phyloP scores from a whole-genome alignment of 805 yeast genomes.

The Grigorovia transvaalensis region DNA sequence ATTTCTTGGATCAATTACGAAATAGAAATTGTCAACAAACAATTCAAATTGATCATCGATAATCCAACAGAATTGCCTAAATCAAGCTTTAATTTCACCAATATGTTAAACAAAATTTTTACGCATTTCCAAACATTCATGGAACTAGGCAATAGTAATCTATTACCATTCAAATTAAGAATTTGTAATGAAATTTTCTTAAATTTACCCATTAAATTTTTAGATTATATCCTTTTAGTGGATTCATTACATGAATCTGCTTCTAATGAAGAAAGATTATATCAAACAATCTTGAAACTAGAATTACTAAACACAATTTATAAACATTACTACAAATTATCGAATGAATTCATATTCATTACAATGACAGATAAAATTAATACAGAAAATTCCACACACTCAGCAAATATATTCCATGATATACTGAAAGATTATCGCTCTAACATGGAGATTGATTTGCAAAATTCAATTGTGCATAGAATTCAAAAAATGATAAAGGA shows the following conservation, averaged over 20 bases:
- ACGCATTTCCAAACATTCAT: conserved; percentile 31
- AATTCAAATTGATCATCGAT: conserved; percentile 36
- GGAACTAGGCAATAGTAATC: conserved; percentile 11
- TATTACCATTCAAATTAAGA: conserved; percentile 18
- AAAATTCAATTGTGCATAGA: conserved; percentile 24
- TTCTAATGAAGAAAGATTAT: conserved; percentile 18
- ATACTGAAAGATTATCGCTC: conserved; percentile 21
- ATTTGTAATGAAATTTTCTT: conserved; percentile 22
- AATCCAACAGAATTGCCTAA: conserved; percentile 10
- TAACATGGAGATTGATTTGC: conserved; percentile 21
- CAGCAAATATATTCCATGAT: conserved; percentile 24
- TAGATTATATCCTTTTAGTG: conserved; percentile 14
- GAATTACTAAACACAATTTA: conserved; percentile 13
- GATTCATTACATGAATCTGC: conserved; percentile 14
- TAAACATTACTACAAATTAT: conserved; percentile 11
- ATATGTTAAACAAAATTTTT: conserved; percentile 36
- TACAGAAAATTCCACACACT: conserved; percentile 12
- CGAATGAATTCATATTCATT: conserved; percentile 13
- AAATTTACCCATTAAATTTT: conserved; percentile 15
- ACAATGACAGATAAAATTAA: conserved; percentile 18
- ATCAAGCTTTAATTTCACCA: conserved; percentile 33
- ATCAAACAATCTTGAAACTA: conserved; percentile 18
- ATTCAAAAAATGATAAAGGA: conserved; percentile 22
- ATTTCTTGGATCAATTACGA: conserved; percentile 43
- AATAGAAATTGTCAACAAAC: conserved; percentile 33